Evolutionary conservation across 139 green algal genomes (phyloP), one percentile per base, ranked within the genome.

Genomic region (Chlorella vulgaris): DNA sequence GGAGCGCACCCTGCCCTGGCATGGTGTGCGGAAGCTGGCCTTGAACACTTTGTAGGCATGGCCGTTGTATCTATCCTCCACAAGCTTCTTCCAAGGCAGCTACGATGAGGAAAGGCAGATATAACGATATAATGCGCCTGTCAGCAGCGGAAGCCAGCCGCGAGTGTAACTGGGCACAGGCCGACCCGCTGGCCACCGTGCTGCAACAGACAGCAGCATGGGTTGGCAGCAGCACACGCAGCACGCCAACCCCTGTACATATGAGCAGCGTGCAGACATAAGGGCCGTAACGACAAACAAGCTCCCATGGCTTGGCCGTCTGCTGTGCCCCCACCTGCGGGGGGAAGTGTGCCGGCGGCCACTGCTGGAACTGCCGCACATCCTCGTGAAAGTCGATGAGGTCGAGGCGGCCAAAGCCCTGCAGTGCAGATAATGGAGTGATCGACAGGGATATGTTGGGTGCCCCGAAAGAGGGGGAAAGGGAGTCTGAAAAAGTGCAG

Each of bases 21-120:
- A 92, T 4, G 92, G 90, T 21, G 91, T 94, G 75, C 80, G 40
- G 86, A 94, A 94, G 2, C 47, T 74, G 28, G 83, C 90, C 62
- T 93, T 86, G 61, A 88, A 91, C 39, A 94, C 82, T 29, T 88
- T 79, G 85, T 88, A 94, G 0, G 67, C 53, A 1, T 71, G 71
- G 13, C 89, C 90, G 2, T 86, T 58, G 8, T 81, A 67, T 0
- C 4, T 80, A 13, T 86, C 89, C 5, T 73, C 38, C 24, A 89
- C 78, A 2, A 90, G 22, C 47, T 85, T 78, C 42, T 88, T 84
- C 89, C 89, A 94, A 0, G 80, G 55, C 8, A 92, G 51, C 83
- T 91, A 84, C 83, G 85, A 13, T 2, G 60, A n/a, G 4, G n/a
- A 28, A 53, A 2, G 0, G 26, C 35, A 35, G 43, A 6, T 63